A percentile compares a stretch with the other conserved stretches of the same genome.
phyloP scores from a whole-genome alignment of 768 basidiomycete species.

The Tricholoma sp. region DNA sequence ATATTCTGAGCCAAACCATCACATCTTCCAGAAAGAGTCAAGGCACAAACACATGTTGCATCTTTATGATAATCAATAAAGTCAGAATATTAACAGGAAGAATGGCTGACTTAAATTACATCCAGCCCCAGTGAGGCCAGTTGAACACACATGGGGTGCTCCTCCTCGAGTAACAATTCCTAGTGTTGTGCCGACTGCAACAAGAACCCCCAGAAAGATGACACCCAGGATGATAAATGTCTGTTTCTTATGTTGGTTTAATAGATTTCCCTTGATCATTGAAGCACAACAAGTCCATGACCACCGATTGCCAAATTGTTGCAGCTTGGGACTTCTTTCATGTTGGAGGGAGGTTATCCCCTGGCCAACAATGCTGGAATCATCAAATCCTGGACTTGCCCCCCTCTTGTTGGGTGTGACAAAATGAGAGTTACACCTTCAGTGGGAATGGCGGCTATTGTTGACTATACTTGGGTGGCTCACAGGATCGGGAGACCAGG shows the following conservation, averaged over 20 bases:
- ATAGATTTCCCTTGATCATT: background rate
- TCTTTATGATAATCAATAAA: slow-evolving; percentile 29
- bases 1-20: slow-evolving; percentile 50
- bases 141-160: slow-evolving; percentile 29
- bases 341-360: background rate
- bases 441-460: slow-evolving; percentile 48
- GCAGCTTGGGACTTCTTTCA: background rate
- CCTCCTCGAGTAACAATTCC: slow-evolving; percentile 36
- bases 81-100: background rate
- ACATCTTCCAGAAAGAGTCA: slow-evolving; percentile 37
- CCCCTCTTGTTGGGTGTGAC: slow-evolving; percentile 13
- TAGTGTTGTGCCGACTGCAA: slow-evolving; percentile 39
- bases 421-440: slow-evolving; percentile 31
- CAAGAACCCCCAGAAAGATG: slow-evolving; percentile 30
- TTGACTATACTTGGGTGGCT: slow-evolving; percentile 50
- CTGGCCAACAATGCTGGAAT: slow-evolving; percentile 8
- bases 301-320: background rate
- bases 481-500: slow-evolving; percentile 45
- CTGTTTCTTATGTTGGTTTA: slow-evolving; percentile 14
- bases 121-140: slow-evolving; percentile 39
- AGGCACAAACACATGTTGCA: slow-evolving; percentile 58
- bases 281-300: background rate
- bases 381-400: slow-evolving; percentile 17
- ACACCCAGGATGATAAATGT: slow-evolving; percentile 16
- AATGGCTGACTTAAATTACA: slow-evolving; percentile 51